Evolutionary conservation across 2,329 filamentous ascomycete genomes (phyloP).

Genomic region (Epichloe amarillans): DNA sequence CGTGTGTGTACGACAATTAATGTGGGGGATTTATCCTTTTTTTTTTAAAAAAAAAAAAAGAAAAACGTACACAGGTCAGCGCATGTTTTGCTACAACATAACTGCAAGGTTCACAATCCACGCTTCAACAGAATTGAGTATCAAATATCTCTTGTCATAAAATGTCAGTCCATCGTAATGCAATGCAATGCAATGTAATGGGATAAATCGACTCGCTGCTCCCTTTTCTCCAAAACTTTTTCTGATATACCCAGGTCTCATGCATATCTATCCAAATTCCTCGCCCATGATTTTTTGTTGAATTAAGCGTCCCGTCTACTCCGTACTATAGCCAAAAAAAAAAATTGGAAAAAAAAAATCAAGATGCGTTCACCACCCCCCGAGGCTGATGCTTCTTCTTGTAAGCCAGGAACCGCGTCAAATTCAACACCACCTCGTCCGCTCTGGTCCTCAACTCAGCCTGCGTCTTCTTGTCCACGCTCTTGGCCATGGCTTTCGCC

Average conservation of each 20-base stretch:
- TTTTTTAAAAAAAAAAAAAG: no score
- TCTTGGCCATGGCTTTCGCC: slow-evolving; percentile 42
- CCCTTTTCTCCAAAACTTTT: background rate
- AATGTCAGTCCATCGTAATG: no score
- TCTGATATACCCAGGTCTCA: background rate
- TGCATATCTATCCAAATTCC: background rate
- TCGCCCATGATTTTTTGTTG: background rate
- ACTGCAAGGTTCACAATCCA: no score
- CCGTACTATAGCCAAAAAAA: background rate
- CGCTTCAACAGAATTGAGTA: background rate
- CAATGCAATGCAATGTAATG: no score
- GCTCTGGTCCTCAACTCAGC: slow-evolving; percentile 43
- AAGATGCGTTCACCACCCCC: background rate
- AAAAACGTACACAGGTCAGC: no score
- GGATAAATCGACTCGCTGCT: no score
- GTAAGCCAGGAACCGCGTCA: slow-evolving; percentile 49
- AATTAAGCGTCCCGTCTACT: background rate
- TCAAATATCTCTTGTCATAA: background rate
- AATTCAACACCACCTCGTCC: slow-evolving; percentile 48
- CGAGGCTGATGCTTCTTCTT: slow-evolving; percentile 43
- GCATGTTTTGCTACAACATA: no score
- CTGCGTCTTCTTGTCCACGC: slow-evolving; percentile 45
- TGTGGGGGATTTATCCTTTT: background rate
- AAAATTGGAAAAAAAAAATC: background rate
- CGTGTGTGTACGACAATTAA: background rate